Base-by-base conservation (phyloP, 768 basidiomycete species). In the Kwoniella sp. region DNA sequence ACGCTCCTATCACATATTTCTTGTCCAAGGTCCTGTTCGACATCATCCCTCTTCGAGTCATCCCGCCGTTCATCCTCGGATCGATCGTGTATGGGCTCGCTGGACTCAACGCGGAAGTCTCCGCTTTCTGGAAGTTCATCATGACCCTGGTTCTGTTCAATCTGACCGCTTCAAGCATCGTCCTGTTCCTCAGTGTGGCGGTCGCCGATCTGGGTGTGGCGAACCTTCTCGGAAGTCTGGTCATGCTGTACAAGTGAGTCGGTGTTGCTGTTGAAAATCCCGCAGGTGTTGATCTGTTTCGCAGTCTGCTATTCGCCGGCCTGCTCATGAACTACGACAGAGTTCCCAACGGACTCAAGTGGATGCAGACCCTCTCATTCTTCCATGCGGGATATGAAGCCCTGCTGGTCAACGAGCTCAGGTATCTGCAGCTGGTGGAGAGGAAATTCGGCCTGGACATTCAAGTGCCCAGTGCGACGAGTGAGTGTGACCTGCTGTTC, bases 381-480 rank as follows among this genome's bases (percentile, higher is more conserved):
- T 99, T 95, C 84, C 95, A 99, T 76, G 93, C 95, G 20, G 95
- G 89, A 0, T 98, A 91, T 62, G 95, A 99, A 76, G 92, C 88
- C 0, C 80, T 99, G 32, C 84, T 92, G n/a, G 95, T 99, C 51
- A 99, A 98, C 70, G 95, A 99, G 73, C 78, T 99, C 51, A 80
- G 92, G 43, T 96, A 95, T 75, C 77, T 98, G 25, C 88, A 91
- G 67, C 78, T 99, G 29, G 89, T 89, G 71, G 89, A 99, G 69
- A 81, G 84, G 60, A 88, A 95, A 88, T 96, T 92, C 71, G 95
- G 95, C 25, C 87, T 99, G 2, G 95, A 98, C 66, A 79, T 99
- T 37, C 92, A 98, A 66, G 85, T 99, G 0, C 93, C 95, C 0
- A 90, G 91, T 5, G 93, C 95, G 0, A 87, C 90, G 2, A 96